phyloP scores from a whole-genome alignment of 345 rosid genomes.

The Carallia brachiata region DNA sequence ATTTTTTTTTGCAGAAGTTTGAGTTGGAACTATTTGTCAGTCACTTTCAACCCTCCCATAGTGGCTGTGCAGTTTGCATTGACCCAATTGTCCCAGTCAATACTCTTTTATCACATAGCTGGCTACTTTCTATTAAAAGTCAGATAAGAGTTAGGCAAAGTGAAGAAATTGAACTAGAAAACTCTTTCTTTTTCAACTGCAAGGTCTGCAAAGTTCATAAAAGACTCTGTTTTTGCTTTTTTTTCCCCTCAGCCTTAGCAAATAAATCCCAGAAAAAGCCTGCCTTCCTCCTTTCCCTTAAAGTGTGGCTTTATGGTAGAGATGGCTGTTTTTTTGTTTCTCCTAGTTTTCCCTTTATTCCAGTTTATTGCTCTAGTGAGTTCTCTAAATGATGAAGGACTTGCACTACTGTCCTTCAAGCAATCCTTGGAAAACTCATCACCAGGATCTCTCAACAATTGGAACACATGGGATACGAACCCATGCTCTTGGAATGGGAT shows the following conservation, averaged over 20 bases:
- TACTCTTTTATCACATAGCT: conserved; percentile 1
- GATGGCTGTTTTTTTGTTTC: conserved; percentile 34
- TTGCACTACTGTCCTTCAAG: conserved; percentile 30
- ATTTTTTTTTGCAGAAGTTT: too few species aligned
- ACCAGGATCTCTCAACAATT: conserved; percentile 1
- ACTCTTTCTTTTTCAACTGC: background rate
- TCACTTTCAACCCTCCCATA: background rate
- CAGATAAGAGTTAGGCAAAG: background rate
- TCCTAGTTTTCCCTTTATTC: conserved; percentile 28
- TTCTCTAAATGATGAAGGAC: conserved; percentile 44
- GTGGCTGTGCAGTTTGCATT: conserved; percentile 3
- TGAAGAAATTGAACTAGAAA: background rate
- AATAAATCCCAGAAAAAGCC: conserved; percentile 4
- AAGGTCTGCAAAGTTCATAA: background rate
- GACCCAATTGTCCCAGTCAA: conserved; percentile 23
- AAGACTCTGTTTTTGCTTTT: background rate
- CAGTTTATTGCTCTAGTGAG: conserved; percentile 21
- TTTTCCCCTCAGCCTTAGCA: background rate
- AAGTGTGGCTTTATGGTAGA: conserved; percentile 19
- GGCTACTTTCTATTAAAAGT: background rate
- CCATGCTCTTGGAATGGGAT: conserved; percentile 31
- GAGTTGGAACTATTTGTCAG: too few species aligned
- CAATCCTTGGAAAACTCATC: conserved; percentile 14
- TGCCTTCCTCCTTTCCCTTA: conserved; percentile 2
- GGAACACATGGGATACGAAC: conserved; percentile 19